Percentiles rank a stretch among this genome's conserved stretches.
Conservation (phyloP, 1,284 basidiomycete genomes). For the Xerocomus nothofagi region DNA sequence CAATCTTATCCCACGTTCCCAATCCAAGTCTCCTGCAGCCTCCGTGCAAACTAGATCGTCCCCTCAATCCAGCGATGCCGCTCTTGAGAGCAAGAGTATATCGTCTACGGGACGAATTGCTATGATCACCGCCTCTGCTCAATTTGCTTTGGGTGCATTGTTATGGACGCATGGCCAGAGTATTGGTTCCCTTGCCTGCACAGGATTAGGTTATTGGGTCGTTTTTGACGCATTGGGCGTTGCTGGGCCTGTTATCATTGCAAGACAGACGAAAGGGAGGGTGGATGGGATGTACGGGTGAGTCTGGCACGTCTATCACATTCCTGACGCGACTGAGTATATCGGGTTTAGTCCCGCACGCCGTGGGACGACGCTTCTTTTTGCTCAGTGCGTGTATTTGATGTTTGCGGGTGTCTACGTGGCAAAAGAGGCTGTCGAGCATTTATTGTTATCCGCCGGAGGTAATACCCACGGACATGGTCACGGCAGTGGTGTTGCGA, state of each 20-base stretch:
- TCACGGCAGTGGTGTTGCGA: slow-evolving; percentile 10
- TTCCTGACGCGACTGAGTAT: neutral
- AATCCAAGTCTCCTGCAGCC: slow-evolving; percentile 25
- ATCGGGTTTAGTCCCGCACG: slow-evolving; percentile 60
- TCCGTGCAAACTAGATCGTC: slow-evolving; percentile 11
- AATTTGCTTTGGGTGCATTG: slow-evolving; percentile 64
- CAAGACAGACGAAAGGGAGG: slow-evolving; percentile 30
- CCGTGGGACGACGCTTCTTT: slow-evolving; percentile 76
- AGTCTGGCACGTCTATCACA: slow-evolving; percentile 1
- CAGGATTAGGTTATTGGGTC: slow-evolving; percentile 92
- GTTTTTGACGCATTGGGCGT: slow-evolving; percentile 92
- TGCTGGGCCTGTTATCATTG: slow-evolving; percentile 42
- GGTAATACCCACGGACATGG: slow-evolving; percentile 31
- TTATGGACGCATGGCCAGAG: slow-evolving; percentile 94
- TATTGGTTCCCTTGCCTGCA: slow-evolving; percentile 82
- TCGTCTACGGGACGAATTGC: slow-evolving; percentile 28
- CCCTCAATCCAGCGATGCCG: neutral
- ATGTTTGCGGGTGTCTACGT: slow-evolving; percentile 91
- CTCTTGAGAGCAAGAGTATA: slow-evolving; percentile 4
- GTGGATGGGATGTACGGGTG: slow-evolving; percentile 30
- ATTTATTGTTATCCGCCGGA: slow-evolving; percentile 65
- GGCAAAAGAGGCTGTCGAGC: slow-evolving; percentile 90
- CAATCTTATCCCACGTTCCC: slow-evolving; percentile 21
- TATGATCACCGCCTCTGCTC: slow-evolving; percentile 34
- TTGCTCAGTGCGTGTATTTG: slow-evolving; percentile 87